Evolutionary conservation across 2,329 filamentous ascomycete species (phyloP), one percentile per base, ranked within the genome.

Genomic region (Juglanconis juglandina): DNA sequence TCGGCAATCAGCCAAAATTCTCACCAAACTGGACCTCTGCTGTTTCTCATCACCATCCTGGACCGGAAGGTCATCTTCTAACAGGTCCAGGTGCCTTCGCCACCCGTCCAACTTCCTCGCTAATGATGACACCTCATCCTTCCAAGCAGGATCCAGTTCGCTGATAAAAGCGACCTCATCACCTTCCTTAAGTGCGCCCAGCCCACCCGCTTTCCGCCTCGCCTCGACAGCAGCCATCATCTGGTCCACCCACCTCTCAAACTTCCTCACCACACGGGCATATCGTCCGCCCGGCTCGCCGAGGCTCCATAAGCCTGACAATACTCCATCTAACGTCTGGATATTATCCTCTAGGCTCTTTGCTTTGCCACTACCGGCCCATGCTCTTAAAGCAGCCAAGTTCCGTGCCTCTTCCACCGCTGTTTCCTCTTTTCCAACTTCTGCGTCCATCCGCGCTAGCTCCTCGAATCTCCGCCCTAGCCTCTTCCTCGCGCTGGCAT

Each of bases 231-330:
- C 76, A n/a, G 76, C 76, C 14, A 75, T 75, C 67, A 79, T 79
- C 56, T 71, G 70, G 9, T 76, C 75, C 7, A 80, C 74, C 87
- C 87, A 90, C 53, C 71, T 75, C 70, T 88, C 86, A 66, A 90
- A 90, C 44, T 75, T 77, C 58, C 77, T 71, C 35, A 85, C 79
- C 0, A 84, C 73, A 24, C 83, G 77, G 11, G 77, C 76, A 65
- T 87, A 87, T 64, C 81, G 79, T 3, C 84, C 85, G 2, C 78
- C 81, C 0, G 78, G 73, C 59, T 84, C 84, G 52, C 81, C 79
- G 53, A 89, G 71, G 47, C 75, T 73, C 82, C 86, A 88, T 2
- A 88, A 72, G 1, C 83, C 81, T 10, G 76, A 77, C 5, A 88
- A 68, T 14, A 87, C 77, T 34, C 78, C 76, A 66, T 87, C 85